phyloP scores from a whole-genome alignment of 1,284 basidiomycete genomes.

The Neolentinus lepideus region DNA sequence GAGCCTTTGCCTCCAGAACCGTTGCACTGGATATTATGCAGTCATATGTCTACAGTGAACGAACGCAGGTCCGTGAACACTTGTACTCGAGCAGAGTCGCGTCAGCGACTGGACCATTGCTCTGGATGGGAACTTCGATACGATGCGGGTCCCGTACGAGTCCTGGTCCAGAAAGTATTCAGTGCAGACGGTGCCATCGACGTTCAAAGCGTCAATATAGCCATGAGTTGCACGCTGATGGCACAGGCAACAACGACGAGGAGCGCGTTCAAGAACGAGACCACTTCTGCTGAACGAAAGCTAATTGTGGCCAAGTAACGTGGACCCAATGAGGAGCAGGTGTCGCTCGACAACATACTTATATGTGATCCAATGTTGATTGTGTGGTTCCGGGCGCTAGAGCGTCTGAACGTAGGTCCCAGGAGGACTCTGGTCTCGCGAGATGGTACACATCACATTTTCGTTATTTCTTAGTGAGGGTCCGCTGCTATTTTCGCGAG shows the following conservation, averaged over 20 bases:
- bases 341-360: background rate
- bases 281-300: background rate
- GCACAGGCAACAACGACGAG: background rate
- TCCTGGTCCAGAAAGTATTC: slow-evolving; percentile 31
- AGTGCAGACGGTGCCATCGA: slow-evolving; percentile 22
- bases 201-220: slow-evolving; percentile 26
- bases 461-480: background rate
- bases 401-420: background rate
- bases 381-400: background rate
- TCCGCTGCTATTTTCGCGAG: background rate
- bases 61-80: too few species aligned
- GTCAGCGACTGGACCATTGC: slow-evolving; percentile 34
- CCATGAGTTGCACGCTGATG: slow-evolving; percentile 18
- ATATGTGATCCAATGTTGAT: background rate
- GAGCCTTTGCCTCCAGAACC: slow-evolving; percentile 15
- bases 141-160: slow-evolving; percentile 33
- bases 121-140: slow-evolving; percentile 39
- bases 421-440: background rate
- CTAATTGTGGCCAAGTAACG: too few species aligned
- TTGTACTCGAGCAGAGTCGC: too few species aligned
- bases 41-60: too few species aligned
- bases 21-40: slow-evolving; percentile 20
- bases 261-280: background rate
- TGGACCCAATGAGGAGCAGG: too few species aligned
- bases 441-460: background rate